Percentiles rank a stretch among this genome's conserved stretches.
phyloP scores from a whole-genome alignment of 2,329 filamentous ascomycete genomes.

The Ciborinia camelliae region DNA sequence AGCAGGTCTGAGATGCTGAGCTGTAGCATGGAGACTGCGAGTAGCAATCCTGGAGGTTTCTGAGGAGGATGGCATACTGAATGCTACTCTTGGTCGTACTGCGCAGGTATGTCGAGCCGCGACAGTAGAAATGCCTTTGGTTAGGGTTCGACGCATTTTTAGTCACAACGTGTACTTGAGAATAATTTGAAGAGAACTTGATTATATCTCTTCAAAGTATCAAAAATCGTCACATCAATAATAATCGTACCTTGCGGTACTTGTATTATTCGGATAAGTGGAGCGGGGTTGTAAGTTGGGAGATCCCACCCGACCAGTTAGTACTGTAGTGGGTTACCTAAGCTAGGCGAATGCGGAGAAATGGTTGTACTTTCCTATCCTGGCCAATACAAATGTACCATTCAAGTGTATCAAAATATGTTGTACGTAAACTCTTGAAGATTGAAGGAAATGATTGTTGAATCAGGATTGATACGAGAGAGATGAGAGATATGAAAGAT shows the following conservation, averaged over 20 bases:
- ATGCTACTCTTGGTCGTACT: constrained; percentile 22
- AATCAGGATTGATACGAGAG: not conserved
- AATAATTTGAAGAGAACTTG: not conserved
- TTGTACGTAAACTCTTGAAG: constrained; percentile 1
- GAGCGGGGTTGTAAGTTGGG: not conserved
- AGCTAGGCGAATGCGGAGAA: constrained; percentile 2
- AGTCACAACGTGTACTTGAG: not conserved
- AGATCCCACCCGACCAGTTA: not conserved
- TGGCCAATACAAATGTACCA: no score
- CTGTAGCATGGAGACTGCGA: constrained; percentile 56
- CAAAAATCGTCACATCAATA: not conserved
- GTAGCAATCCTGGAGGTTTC: constrained; percentile 40
- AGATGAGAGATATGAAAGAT: not conserved
- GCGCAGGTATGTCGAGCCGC: constrained; percentile 26
- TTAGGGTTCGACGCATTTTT: constrained; percentile 36
- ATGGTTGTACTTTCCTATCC: constrained; percentile 3
- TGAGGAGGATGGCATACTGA: constrained; percentile 32
- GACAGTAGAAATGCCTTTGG: constrained; percentile 31
- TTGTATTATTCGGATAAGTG: not conserved
- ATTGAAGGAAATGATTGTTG: not conserved
- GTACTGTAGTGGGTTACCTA: not conserved
- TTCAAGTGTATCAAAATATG: not conserved
- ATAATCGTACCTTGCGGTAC: not conserved
- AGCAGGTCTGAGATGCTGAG: constrained; percentile 52
- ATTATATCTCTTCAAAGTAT: not conserved